Percentiles rank a stretch among this genome's conserved stretches.
phyloP scores from a whole-genome alignment of 257 asterid genomes.

The Salvia rosmarinus region DNA sequence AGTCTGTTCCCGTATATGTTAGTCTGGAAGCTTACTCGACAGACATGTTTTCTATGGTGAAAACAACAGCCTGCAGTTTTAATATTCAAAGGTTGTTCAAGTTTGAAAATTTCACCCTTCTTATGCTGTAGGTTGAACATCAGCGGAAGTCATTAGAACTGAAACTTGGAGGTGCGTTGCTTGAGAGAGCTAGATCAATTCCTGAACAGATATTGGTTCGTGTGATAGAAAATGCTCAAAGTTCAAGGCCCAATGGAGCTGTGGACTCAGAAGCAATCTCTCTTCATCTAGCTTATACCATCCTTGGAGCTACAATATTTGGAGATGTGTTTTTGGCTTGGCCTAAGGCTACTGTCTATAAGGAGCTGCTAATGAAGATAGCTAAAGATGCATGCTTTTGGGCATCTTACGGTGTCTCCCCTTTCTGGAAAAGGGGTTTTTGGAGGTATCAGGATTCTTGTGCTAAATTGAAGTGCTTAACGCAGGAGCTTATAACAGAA shows the following conservation, averaged over 20 bases:
- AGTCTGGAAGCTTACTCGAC: conserved; percentile 21
- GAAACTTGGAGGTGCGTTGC: conserved; percentile 40
- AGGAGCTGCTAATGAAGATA: conserved; percentile 48
- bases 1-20: neutral
- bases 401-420: conserved; percentile 49
- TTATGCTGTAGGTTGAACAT: conserved; percentile 43
- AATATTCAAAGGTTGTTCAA: neutral
- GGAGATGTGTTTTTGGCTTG: conserved; percentile 49
- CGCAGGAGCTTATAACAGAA: conserved; percentile 41
- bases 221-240: conserved; percentile 38
- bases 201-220: conserved; percentile 36
- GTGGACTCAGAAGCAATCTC: conserved; percentile 44
- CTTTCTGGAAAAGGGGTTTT: conserved; percentile 49
- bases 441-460: conserved; percentile 45
- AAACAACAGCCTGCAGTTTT: neutral
- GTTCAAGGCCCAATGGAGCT: conserved; percentile 34
- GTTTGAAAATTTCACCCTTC: neutral
- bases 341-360: conserved; percentile 45
- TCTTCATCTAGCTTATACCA: conserved; percentile 44
- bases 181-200: conserved; percentile 41
- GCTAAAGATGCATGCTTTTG: conserved; percentile 49
- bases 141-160: conserved; percentile 42
- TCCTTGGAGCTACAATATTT: conserved; percentile 46
- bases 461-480: conserved; percentile 44
- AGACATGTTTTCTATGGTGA: conserved; percentile 1